Conservation (phyloP, 2,329 filamentous ascomycete genomes). For the Gnomoniopsis smithogilvyi region DNA sequence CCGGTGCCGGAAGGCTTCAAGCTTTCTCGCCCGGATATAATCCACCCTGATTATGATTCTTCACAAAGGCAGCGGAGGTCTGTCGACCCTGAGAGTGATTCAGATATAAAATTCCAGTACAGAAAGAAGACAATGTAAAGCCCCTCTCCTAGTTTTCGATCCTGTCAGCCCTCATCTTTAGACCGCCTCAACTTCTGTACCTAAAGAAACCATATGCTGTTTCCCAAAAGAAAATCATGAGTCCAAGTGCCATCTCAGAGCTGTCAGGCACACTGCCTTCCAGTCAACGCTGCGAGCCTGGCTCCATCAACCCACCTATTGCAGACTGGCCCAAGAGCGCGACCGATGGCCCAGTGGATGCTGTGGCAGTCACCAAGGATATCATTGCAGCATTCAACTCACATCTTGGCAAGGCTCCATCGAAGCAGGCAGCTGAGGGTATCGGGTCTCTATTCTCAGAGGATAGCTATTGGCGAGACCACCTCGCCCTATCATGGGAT, state of each 20-base stretch:
- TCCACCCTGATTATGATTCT: background rate
- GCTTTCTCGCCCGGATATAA: background rate
- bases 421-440: conserved; percentile 4
- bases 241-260: conserved; percentile 1
- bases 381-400: conserved; percentile 39
- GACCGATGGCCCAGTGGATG: conserved; percentile 29
- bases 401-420: conserved; percentile 33
- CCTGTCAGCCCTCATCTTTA: background rate
- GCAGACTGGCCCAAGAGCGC: conserved; percentile 38
- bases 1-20: background rate
- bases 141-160: background rate
- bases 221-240: conserved; percentile 4
- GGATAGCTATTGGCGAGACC: conserved; percentile 56
- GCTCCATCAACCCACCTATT: conserved; percentile 51
- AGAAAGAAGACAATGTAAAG: background rate
- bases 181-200: background rate
- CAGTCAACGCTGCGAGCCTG: conserved; percentile 32
- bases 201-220: background rate
- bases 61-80: background rate
- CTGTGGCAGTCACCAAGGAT: conserved; percentile 33
- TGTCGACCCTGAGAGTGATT: background rate
- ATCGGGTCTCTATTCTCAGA: conserved; percentile 34
- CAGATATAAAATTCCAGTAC: background rate
- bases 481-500: conserved; percentile 54
- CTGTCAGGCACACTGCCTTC: background rate